Conservation (phyloP, 2,329 filamentous ascomycete species). For the Teratosphaeria viscida region DNA sequence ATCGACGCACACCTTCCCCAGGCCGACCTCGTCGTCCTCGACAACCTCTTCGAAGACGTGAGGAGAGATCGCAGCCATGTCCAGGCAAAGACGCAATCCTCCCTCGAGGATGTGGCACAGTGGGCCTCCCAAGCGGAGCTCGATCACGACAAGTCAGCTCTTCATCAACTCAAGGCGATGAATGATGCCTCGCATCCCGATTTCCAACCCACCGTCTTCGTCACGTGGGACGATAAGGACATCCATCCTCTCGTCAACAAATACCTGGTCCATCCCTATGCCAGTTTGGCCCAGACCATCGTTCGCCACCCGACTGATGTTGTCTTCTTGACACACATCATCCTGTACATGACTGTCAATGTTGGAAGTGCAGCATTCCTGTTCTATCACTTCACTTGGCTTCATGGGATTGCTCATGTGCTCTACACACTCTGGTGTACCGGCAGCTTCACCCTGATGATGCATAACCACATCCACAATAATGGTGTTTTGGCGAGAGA, state of each 20-base stretch:
- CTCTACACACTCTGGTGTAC: slow-evolving; percentile 58
- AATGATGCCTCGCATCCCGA: neutral
- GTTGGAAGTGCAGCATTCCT: slow-evolving; percentile 58
- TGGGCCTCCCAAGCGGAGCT: neutral
- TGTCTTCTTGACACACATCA: slow-evolving; percentile 65
- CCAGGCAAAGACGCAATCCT: neutral
- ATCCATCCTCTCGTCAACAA: slow-evolving; percentile 35
- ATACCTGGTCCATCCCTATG: slow-evolving; percentile 50
- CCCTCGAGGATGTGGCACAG: neutral
- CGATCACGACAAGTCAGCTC: neutral
- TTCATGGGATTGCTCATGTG: slow-evolving; percentile 56
- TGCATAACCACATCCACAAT: slow-evolving; percentile 77
- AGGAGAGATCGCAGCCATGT: neutral
- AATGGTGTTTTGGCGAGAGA: slow-evolving; percentile 53
- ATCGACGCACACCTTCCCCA: neutral
- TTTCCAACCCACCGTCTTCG: slow-evolving; percentile 48
- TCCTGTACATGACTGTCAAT: slow-evolving; percentile 60
- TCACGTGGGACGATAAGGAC: slow-evolving; percentile 40
- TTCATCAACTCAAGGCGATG: neutral
- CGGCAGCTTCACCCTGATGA: slow-evolving; percentile 68
- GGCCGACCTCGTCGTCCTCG: slow-evolving; percentile 1
- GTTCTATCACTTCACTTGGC: slow-evolving; percentile 55
- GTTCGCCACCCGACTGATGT: slow-evolving; percentile 62
- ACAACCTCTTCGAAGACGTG: neutral
- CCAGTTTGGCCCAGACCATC: slow-evolving; percentile 43